Evolutionary conservation across 2,329 filamentous ascomycete species (phyloP).

Genomic region (Colletotrichum endophyticum): DNA sequence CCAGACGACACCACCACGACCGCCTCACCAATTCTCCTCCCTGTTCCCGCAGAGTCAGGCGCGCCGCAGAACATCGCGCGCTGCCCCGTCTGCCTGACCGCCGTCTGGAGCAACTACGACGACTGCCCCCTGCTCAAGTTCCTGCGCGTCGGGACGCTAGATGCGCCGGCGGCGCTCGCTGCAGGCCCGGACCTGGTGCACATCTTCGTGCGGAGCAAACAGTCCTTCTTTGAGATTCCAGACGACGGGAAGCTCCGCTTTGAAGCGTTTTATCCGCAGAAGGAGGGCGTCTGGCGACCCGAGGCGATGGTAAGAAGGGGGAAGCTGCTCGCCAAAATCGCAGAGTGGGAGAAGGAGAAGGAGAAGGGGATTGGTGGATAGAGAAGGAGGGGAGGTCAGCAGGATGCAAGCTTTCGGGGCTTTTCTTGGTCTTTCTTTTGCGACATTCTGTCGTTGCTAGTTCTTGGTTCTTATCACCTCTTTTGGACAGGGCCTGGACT

Average conservation of each 20-base stretch:
- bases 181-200: constrained; percentile 48
- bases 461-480: neutral
- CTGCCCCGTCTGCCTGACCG: constrained; percentile 46
- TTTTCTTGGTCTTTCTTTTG: neutral
- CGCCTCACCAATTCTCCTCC: constrained; percentile 24
- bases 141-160: constrained; percentile 50
- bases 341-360: neutral
- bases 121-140: constrained; percentile 37
- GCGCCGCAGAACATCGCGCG: constrained; percentile 43
- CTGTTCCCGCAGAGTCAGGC: constrained; percentile 44
- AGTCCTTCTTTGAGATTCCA: constrained; percentile 39
- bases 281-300: constrained; percentile 33
- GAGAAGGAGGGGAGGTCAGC: neutral
- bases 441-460: neutral
- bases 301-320: constrained; percentile 34
- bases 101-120: constrained; percentile 47
- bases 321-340: constrained; percentile 25
- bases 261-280: constrained; percentile 37
- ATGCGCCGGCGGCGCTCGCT: constrained; percentile 33
- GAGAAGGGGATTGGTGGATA: neutral
- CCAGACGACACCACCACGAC: neutral
- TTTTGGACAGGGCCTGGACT: neutral
- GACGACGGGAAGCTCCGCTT: constrained; percentile 41
- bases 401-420: neutral
- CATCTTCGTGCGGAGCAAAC: constrained; percentile 45